Base-by-base conservation (phyloP, 345 rosid genomes). In the Dovyalis caffra region DNA sequence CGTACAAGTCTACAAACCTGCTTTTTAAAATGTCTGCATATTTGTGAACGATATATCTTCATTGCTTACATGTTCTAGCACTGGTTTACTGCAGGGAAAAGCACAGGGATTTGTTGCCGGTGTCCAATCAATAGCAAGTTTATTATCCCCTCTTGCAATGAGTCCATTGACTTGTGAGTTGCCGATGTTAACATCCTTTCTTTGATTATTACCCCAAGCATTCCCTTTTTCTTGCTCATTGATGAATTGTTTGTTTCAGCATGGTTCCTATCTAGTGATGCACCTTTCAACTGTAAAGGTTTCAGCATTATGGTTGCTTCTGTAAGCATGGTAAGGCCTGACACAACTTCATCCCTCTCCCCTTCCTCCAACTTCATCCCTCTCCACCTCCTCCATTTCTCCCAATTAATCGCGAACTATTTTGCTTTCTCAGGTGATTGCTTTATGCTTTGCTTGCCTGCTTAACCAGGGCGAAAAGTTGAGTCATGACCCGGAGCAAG, bases 231-330 rank as follows among this genome's bases (percentile, higher is more conserved):
- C 62, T 72, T 47, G 16, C 43, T 38, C 4, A 65, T 29, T 51
- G 43, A 5, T 64, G 71, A n/a, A 45, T 15, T 60, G 21, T 8
- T 18, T 62, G 20, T 72, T 60, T 72, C 86, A 88, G 89, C 91
- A 6, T 81, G 81, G 85, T 86, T 86, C 81, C 74, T 86, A 3
- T 86, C 89, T 14, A 68, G 71, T 6, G 40, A 65, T 74, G 85
- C 91, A 26, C 91, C 89, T 64, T 88, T 88, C 74, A 69, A 86
- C 80, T 86, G 87, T 80, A 86, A 81, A 74, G 89, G 91, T 34
- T 87, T 87, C 57, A 87, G 90, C 77, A 80, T 87, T 31, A 21
- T 85, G 61, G 58, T 78, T 23, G 86, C 87, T 31, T 82, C 90
- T 29, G 32, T 82, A 18, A 85, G 87, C 88, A 77, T 84, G 90